Base-by-base conservation (phyloP, 352 stramenopile species). In the Albugo candida region DNA sequence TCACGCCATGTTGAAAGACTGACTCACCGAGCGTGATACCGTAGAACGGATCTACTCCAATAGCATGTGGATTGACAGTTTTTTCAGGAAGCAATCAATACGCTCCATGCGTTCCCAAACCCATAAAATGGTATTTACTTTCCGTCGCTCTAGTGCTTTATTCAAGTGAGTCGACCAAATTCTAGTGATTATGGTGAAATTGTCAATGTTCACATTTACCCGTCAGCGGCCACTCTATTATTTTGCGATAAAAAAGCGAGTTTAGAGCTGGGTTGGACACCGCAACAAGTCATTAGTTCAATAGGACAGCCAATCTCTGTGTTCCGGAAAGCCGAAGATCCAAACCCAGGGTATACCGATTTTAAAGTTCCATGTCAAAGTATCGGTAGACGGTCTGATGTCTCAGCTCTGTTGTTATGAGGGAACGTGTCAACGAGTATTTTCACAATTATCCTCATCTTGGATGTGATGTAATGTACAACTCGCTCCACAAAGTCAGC, bases 381-480 rank as follows among this genome's bases (percentile, higher is more conserved):
- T 31, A 8, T 31, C 24, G 8, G 24, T n/a, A 13, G 6, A 47
- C 36, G 14, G 10, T 34, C 13, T 11, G 11, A 1, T 14, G 38
- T 11, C 34, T 13, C 18, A 81, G 68, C 38, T 54, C 67, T 11
- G 78, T 64, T 10, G 51, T 79, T 45, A 61, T 61, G 49, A 68
- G 67, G 17, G 75, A 74, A 10, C 51, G 65, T 0, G 56, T 80
- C 1, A 64, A 70, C 2, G 70, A 86, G 37, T 89, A 87, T 45
- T 86, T 89, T 47, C 77, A 89, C 56, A 89, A 89, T 55, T 89
- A 86, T 49, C 73, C 75, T 8, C 74, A 89, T 37, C 49, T 89
- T 4, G 77, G 77, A 13, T 52, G 86, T 38, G 77, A 89, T 46
- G 62, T 89, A 21, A 60, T 89, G 38, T 89, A 85, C 42, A 56